These are phyloP conservation scores for Tricladium varicosporioides DNA, from an alignment of 2,329 filamentous ascomycete species.

Conservation along the genomic window DNA sequence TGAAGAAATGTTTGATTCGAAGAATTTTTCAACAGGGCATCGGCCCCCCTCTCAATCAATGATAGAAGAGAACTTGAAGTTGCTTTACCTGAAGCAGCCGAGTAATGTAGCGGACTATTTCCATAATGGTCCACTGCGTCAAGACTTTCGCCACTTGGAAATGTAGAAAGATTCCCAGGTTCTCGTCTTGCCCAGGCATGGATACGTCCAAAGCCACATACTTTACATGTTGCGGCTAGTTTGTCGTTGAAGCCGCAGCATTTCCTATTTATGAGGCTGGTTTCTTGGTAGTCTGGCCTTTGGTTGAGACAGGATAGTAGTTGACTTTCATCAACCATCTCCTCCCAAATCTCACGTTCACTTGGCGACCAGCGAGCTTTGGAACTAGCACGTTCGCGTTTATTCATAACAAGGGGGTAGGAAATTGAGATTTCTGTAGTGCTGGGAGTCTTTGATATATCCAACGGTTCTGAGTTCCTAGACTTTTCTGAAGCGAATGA, in stretches of 20 bases:
- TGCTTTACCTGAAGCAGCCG: slow-evolving; percentile 8
- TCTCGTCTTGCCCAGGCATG: not conserved
- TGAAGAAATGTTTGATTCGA: slow-evolving; percentile 8
- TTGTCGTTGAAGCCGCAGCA: not conserved
- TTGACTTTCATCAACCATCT: slow-evolving; percentile 5
- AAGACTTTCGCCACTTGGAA: not conserved
- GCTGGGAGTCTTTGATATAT: not conserved
- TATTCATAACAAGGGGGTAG: not conserved
- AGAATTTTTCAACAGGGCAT: slow-evolving; percentile 6
- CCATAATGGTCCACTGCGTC: slow-evolving; percentile 3
- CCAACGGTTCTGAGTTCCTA: not conserved
- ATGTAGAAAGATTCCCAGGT: not conserved
- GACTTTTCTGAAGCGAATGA: not conserved
- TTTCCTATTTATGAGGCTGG: not conserved
- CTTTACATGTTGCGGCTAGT: not conserved
- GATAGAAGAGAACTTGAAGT: slow-evolving; percentile 1
- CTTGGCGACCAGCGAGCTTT: not conserved
- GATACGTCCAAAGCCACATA: not conserved
- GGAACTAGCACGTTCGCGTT: not conserved
- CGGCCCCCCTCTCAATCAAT: slow-evolving; percentile 5
- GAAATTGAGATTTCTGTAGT: not conserved
- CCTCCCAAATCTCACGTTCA: slow-evolving; percentile 5
- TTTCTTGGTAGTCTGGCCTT: not conserved
- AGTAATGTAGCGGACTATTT: slow-evolving; percentile 12
- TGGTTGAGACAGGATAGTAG: slow-evolving; percentile 1